A percentile compares a stretch with the other conserved stretches of the same genome.
Conservation (phyloP, 306 rosid species). For the Citrullus mucosospermus region DNA sequence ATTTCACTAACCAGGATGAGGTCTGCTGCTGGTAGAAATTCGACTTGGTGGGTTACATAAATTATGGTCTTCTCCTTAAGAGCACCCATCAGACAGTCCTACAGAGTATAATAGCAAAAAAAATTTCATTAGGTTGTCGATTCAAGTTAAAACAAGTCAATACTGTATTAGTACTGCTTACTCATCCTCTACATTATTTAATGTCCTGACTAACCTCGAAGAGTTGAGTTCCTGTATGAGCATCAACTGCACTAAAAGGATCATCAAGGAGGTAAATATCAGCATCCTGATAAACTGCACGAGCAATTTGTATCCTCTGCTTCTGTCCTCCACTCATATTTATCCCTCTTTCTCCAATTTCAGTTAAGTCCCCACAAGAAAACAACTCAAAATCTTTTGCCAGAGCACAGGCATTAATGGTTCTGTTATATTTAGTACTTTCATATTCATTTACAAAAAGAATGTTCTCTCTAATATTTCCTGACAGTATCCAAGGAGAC, state of each 20-base stretch:
- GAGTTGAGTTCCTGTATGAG: conserved; percentile 91
- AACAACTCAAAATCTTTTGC: conserved; percentile 78
- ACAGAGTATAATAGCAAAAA: neutral
- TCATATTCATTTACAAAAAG: conserved; percentile 64
- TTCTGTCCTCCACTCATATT: conserved; percentile 99
- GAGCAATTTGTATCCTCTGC: conserved; percentile 89
- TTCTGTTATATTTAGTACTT: conserved; percentile 39
- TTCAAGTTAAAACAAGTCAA: neutral
- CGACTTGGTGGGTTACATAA: conserved; percentile 93
- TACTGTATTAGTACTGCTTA: neutral
- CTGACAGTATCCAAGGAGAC: conserved; percentile 88
- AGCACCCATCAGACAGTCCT: conserved; percentile 90
- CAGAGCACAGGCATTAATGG: conserved; percentile 80
- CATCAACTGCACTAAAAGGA: conserved; percentile 97
- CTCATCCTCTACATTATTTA: neutral
- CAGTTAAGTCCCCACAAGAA: conserved; percentile 71
- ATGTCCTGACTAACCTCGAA: conserved; percentile 40
- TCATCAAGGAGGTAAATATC: conserved; percentile 82
- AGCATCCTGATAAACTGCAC: conserved; percentile 85
- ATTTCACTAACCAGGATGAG: conserved; percentile 54
- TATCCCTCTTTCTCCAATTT: conserved; percentile 93
- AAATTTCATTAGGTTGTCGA: neutral
- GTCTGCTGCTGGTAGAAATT: conserved; percentile 98
- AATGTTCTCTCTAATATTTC: conserved; percentile 70
- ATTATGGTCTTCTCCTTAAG: conserved; percentile 68